These are phyloP conservation scores for Sporodiniella umbellata DNA, from an alignment of 371 early-diverging fungal species.

Conservation along the genomic window DNA sequence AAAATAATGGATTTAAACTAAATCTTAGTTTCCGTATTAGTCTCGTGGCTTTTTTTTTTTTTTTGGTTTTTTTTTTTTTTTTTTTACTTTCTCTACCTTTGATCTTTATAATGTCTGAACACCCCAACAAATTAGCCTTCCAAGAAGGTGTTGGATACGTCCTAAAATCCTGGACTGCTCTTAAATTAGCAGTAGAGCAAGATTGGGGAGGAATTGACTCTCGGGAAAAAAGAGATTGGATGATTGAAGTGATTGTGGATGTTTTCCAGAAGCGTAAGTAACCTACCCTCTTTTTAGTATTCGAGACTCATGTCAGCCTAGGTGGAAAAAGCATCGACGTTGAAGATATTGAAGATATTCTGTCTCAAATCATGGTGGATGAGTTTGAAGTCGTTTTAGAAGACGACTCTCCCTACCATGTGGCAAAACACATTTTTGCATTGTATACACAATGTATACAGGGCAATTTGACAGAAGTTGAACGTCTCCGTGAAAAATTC, in stretches of 20 bases:
- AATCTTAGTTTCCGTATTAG: not conserved
- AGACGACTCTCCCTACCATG: constrained; percentile 58
- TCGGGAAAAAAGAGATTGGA: constrained; percentile 72
- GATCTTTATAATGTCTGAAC: constrained; percentile 21
- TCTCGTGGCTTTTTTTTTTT: too few species aligned
- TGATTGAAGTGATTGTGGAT: constrained; percentile 67
- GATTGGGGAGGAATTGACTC: constrained; percentile 81
- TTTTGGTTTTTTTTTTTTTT: too few species aligned
- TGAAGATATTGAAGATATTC: constrained; percentile 61
- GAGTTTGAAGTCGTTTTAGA: constrained; percentile 66
- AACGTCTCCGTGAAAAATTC: constrained; percentile 45
- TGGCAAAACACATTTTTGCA: constrained; percentile 49
- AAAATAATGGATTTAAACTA: too few species aligned
- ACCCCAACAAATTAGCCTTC: constrained; percentile 64
- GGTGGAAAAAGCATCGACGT: constrained; percentile 61
- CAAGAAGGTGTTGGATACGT: constrained; percentile 55
- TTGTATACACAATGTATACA: constrained; percentile 52
- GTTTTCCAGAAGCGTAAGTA: constrained; percentile 59
- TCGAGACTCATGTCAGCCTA: constrained; percentile 8
- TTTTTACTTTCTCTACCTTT: too few species aligned
- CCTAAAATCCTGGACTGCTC: constrained; percentile 72
- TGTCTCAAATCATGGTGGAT: constrained; percentile 63
- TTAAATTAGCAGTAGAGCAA: constrained; percentile 74
- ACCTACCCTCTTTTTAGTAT: not conserved
- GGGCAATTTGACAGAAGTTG: constrained; percentile 52